These are phyloP conservation scores for Pseudogymnoascus sp. DNA, from an alignment of 2,329 filamentous ascomycete species.

Conservation along the genomic window DNA sequence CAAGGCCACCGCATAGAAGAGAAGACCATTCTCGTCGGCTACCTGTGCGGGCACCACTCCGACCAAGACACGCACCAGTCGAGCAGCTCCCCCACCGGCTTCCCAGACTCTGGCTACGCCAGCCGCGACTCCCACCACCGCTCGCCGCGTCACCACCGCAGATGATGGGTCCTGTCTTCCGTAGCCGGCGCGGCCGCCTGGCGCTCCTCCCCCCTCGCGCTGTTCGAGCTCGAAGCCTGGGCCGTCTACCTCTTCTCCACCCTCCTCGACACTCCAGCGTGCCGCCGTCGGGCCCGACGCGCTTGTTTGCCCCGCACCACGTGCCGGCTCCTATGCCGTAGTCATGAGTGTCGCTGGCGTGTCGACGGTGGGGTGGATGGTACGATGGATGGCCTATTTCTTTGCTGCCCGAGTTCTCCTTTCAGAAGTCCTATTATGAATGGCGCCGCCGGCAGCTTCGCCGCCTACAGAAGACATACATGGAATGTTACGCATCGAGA, in stretches of 20 bases:
- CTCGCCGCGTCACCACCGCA: slow-evolving; percentile 23
- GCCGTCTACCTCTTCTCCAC: slow-evolving; percentile 28
- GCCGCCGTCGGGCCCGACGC: slow-evolving; percentile 28
- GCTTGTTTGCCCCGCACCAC: slow-evolving; percentile 26
- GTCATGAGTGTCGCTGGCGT: not conserved
- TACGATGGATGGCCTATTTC: not conserved
- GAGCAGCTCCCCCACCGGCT: slow-evolving; percentile 21
- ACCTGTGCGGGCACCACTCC: slow-evolving; percentile 51
- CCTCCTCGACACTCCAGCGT: slow-evolving; percentile 24
- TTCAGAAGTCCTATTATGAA: slow-evolving; percentile 4
- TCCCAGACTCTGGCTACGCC: slow-evolving; percentile 30
- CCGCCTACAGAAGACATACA: not conserved
- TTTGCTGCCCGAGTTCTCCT: not conserved
- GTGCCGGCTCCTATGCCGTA: slow-evolving; percentile 1
- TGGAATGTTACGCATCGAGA: not conserved
- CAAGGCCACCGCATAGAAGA: slow-evolving; percentile 58
- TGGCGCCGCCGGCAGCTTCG: not conserved
- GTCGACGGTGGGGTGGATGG: not conserved
- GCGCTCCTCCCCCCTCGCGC: slow-evolving; percentile 26
- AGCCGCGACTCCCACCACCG: slow-evolving; percentile 26
- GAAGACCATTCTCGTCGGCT: slow-evolving; percentile 64
- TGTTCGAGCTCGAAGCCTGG: slow-evolving; percentile 29
- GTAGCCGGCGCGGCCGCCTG: slow-evolving; percentile 28
- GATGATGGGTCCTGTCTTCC: slow-evolving; percentile 32
- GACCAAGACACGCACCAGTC: slow-evolving; percentile 5